Conservation (phyloP, 331 rosid genomes). For the Acacia pycnantha region DNA sequence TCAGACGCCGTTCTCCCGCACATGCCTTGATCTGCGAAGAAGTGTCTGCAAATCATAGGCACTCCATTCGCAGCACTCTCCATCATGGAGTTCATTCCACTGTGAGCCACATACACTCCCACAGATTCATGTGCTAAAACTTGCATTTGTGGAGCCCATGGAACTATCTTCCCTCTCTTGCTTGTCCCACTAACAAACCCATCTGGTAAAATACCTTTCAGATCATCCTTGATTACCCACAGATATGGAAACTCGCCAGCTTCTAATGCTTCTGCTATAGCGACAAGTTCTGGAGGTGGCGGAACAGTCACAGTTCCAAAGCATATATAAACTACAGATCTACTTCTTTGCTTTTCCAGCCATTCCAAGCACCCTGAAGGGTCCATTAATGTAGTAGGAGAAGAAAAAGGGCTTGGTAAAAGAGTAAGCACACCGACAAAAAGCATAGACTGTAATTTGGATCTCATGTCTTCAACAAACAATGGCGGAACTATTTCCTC, state of each 20-base stretch:
- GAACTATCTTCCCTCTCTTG: constrained; percentile 28
- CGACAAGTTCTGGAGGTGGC: constrained; percentile 16
- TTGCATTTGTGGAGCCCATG: constrained; percentile 35
- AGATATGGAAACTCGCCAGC: constrained; percentile 23
- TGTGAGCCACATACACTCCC: constrained; percentile 31
- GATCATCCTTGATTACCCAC: constrained; percentile 26
- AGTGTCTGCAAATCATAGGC: constrained; percentile 34
- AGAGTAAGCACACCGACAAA: background rate
- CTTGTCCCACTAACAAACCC: constrained; percentile 28
- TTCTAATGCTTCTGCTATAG: constrained; percentile 34
- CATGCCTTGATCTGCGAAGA: constrained; percentile 37
- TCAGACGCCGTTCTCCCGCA: constrained; percentile 31
- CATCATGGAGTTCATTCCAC: constrained; percentile 33
- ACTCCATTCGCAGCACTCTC: constrained; percentile 28
- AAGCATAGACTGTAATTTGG: background rate
- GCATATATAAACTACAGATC: background rate
- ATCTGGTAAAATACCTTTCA: background rate
- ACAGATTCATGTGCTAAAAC: constrained; percentile 29
- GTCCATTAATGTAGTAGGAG: background rate
- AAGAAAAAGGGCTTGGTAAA: background rate
- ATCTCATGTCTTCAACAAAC: background rate
- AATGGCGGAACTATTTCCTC: background rate
- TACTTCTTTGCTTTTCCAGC: background rate
- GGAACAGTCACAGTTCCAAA: background rate
- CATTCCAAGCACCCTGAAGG: background rate